These are phyloP conservation scores for Neoboletus magnificus DNA, from an alignment of 768 basidiomycete species.

Conservation along the genomic window DNA sequence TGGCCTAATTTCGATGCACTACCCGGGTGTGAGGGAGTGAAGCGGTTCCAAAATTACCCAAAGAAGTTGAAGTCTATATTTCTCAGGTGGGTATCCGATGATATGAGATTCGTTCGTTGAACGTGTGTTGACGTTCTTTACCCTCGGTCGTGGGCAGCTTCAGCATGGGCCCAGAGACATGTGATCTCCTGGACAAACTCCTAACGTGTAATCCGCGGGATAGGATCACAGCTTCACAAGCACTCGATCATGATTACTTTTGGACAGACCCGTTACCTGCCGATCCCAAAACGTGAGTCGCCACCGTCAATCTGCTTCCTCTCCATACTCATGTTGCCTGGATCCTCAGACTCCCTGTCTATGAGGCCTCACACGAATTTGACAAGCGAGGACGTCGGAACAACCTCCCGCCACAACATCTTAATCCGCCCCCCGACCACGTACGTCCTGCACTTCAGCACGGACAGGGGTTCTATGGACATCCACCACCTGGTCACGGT, in stretches of 20 bases:
- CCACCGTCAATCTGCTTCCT: neutral
- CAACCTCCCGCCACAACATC: conserved; percentile 28
- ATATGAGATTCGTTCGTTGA: neutral
- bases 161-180: conserved; percentile 70
- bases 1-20: conserved; percentile 77
- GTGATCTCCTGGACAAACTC: conserved; percentile 79
- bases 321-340: neutral
- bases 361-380: conserved; percentile 82
- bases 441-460: conserved; percentile 34
- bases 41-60: conserved; percentile 51
- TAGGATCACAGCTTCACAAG: conserved; percentile 80
- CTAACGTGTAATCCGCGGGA: conserved; percentile 80
- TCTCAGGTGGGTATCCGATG: conserved; percentile 49
- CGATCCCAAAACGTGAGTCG: conserved; percentile 70
- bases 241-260: conserved; percentile 92
- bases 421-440: conserved; percentile 29
- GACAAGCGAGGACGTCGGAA: conserved; percentile 67
- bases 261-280: conserved; percentile 89
- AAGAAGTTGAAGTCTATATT: conserved; percentile 57
- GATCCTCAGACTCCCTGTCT: conserved; percentile 56
- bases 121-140: neutral
- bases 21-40: conserved; percentile 79
- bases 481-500: conserved; percentile 32
- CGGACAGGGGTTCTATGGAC: conserved; percentile 26
- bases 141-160: conserved; percentile 13